These are phyloP conservation scores for Tympanopsis confertula DNA, from an alignment of 2,329 filamentous ascomycete genomes.

Conservation along the genomic window DNA sequence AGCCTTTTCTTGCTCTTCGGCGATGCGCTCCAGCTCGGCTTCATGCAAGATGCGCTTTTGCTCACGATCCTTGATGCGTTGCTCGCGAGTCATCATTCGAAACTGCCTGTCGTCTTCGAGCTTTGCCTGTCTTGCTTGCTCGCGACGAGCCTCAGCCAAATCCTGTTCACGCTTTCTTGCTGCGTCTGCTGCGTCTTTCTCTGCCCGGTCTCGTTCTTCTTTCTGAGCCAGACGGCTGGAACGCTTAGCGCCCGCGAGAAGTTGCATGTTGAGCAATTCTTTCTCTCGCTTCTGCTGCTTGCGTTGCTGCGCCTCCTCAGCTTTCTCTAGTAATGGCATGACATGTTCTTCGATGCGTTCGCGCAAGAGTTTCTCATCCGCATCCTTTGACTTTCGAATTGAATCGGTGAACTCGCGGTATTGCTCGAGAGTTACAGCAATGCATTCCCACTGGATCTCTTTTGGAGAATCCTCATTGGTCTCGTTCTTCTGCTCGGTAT, in stretches of 20 bases:
- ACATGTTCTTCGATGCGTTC: slow-evolving; percentile 43
- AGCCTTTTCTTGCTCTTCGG: slow-evolving; percentile 41
- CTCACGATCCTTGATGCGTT: slow-evolving; percentile 51
- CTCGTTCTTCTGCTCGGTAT: slow-evolving; percentile 21
- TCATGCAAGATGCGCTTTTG: slow-evolving; percentile 50
- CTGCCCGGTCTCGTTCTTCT: slow-evolving; percentile 42
- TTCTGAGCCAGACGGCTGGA: slow-evolving; percentile 50
- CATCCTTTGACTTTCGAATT: slow-evolving; percentile 42
- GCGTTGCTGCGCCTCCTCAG: slow-evolving; percentile 42
- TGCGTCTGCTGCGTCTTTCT: slow-evolving; percentile 40
- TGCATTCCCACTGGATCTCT: slow-evolving; percentile 49
- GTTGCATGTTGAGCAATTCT: slow-evolving; percentile 45
- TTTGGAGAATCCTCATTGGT: slow-evolving; percentile 30
- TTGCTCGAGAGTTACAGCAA: slow-evolving; percentile 47
- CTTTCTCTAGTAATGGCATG: slow-evolving; percentile 43
- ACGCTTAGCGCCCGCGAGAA: slow-evolving; percentile 53
- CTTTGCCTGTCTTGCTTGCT: slow-evolving; percentile 41
- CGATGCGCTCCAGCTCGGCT: slow-evolving; percentile 43
- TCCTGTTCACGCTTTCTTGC: slow-evolving; percentile 39
- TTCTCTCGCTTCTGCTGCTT: slow-evolving; percentile 42
- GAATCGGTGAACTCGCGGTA: slow-evolving; percentile 43
- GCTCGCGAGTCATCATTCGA: slow-evolving; percentile 52
- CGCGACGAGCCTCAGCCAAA: slow-evolving; percentile 40
- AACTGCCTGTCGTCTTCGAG: slow-evolving; percentile 43
- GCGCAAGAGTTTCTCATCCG: slow-evolving; percentile 45